Percentiles rank a stretch among this genome's conserved stretches.
Conservation (phyloP, 2,329 filamentous ascomycete genomes). For the Taxawa tesnikishii region DNA sequence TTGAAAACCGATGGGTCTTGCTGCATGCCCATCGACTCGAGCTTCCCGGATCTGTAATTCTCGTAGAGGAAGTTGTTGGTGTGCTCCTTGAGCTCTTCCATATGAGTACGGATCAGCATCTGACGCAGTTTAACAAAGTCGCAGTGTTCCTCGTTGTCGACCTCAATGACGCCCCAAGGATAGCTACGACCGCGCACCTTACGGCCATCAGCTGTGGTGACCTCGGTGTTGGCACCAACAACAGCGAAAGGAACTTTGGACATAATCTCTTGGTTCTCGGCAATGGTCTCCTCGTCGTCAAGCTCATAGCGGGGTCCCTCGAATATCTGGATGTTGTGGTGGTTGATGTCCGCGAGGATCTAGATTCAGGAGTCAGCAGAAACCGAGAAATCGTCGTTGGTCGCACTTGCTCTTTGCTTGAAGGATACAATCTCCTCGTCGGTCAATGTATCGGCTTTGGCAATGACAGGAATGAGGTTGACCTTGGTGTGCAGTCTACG, state of each 20-base stretch:
- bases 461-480: conserved; percentile 98
- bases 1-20: conserved; percentile 99
- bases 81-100: conserved; percentile 99
- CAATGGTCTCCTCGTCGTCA: conserved; percentile 98
- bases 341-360: conserved; percentile 94
- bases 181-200: conserved; percentile 93
- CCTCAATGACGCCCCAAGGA: conserved; percentile 97
- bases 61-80: conserved; percentile 98
- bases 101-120: conserved; percentile 99
- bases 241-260: conserved; percentile 98
- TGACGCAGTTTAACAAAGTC: conserved; percentile 99
- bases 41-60: conserved; percentile 99
- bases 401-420: conserved; percentile 76
- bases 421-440: conserved; percentile 91
- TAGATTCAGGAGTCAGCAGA: conserved; percentile 24
- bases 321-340: conserved; percentile 98
- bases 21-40: conserved; percentile 94
- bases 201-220: conserved; percentile 80
- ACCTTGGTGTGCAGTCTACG: conserved; percentile 98
- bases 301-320: conserved; percentile 97
- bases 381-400: not conserved
- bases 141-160: conserved; percentile 99
- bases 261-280: conserved; percentile 99
- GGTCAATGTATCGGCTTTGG: conserved; percentile 95
- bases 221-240: conserved; percentile 91